phyloP scores from a whole-genome alignment of 2,329 filamentous ascomycete genomes.

The Colletotrichum tropicale region DNA sequence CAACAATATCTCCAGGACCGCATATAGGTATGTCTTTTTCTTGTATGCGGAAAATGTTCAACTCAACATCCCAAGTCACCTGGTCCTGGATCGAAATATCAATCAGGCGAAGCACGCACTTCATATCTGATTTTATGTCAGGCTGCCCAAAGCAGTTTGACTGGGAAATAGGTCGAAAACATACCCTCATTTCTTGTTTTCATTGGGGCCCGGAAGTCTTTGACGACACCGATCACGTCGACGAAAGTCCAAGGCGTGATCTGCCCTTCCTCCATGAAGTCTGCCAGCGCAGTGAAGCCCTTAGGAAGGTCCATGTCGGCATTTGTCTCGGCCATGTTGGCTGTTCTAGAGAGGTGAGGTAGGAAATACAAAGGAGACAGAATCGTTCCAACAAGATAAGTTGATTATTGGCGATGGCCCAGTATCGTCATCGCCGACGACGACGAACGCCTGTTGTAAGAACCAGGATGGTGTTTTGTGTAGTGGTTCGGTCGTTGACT shows the following conservation, averaged over 20 bases:
- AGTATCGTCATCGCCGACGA: not conserved
- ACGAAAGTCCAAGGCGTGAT: slow-evolving; percentile 37
- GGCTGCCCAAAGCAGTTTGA: not conserved
- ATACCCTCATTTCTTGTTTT: slow-evolving; percentile 54
- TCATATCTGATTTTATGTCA: slow-evolving; percentile 51
- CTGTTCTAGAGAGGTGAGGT: not conserved
- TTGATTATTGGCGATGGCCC: not conserved
- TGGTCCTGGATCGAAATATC: slow-evolving; percentile 60
- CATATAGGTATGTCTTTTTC: slow-evolving; percentile 50
- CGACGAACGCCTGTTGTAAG: not conserved
- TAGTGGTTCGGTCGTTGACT: not conserved
- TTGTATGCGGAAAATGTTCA: slow-evolving; percentile 66
- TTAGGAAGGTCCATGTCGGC: slow-evolving; percentile 32
- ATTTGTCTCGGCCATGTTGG: not conserved
- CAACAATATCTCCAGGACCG: slow-evolving; percentile 64
- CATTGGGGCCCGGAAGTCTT: slow-evolving; percentile 63
- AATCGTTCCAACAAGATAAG: not conserved
- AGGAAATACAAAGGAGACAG: not conserved
- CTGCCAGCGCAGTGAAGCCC: slow-evolving; percentile 44
- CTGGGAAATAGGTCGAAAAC: not conserved
- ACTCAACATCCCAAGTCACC: slow-evolving; percentile 36
- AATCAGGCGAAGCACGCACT: slow-evolving; percentile 64
- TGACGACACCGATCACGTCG: slow-evolving; percentile 73
- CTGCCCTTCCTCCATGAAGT: slow-evolving; percentile 45
- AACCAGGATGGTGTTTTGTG: not conserved